phyloP scores from a whole-genome alignment of 2,329 filamentous ascomycete genomes.

The Aureobasidium sp. region DNA sequence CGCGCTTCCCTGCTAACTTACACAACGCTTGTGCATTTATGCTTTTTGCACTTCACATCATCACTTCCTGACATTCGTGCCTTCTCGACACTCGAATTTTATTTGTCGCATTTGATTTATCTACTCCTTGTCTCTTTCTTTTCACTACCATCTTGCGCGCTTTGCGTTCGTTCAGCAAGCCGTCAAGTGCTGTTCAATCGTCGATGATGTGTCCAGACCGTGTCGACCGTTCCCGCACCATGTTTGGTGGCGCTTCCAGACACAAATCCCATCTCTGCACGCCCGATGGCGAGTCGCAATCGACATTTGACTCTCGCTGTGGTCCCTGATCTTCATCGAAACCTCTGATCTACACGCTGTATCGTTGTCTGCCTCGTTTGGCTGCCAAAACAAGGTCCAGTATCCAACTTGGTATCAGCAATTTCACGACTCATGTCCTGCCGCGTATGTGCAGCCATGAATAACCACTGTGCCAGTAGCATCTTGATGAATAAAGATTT shows the following conservation, averaged over 20 bases:
- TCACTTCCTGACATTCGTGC: neutral
- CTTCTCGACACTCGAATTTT: neutral
- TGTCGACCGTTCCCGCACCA: constrained; percentile 1
- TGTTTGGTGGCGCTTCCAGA: constrained; percentile 10
- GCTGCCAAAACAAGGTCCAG: neutral
- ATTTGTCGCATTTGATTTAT: neutral
- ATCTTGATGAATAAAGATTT: no score
- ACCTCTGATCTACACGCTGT: neutral
- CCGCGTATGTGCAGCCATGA: no score
- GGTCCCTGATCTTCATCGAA: neutral
- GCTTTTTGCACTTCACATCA: neutral
- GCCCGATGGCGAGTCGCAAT: neutral
- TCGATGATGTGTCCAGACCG: constrained; percentile 7
- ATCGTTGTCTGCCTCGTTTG: neutral
- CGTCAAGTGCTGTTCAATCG: neutral
- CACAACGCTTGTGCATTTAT: constrained; percentile 8
- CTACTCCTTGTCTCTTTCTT: neutral
- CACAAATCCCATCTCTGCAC: constrained; percentile 4
- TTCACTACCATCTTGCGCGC: neutral
- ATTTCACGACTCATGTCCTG: neutral
- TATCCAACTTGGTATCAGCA: neutral
- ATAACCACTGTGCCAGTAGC: no score
- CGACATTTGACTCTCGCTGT: neutral
- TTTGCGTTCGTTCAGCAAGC: neutral
- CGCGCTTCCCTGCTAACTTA: neutral